Percentiles rank a stretch among this genome's conserved stretches.
Conservation (phyloP, 371 early-diverging fungal genomes). For the Apophysomyces variabilis region DNA sequence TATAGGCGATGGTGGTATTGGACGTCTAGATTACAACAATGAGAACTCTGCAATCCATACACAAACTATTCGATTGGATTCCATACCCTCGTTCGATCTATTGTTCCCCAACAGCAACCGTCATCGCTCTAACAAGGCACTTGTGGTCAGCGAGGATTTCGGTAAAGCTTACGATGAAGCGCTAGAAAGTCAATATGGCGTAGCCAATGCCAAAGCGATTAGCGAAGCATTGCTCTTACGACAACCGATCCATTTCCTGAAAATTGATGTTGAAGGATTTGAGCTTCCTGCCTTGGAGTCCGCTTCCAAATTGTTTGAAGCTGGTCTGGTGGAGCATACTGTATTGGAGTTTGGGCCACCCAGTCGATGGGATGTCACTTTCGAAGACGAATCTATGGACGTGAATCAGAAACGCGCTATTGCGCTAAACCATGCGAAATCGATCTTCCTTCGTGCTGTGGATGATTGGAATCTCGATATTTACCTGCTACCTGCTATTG, state of each 20-base stretch:
- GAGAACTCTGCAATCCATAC: constrained; percentile 35
- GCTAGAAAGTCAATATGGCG: constrained; percentile 14
- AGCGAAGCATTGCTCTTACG: constrained; percentile 32
- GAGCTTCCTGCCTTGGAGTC: constrained; percentile 47
- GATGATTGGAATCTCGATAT: constrained; percentile 46
- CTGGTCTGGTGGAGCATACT: constrained; percentile 43
- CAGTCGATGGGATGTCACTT: constrained; percentile 47
- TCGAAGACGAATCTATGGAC: constrained; percentile 23
- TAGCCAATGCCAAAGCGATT: neutral
- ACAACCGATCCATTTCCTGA: constrained; percentile 52
- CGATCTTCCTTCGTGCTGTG: constrained; percentile 20
- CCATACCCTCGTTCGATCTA: constrained; percentile 37
- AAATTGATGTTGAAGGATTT: constrained; percentile 57
- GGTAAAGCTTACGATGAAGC: constrained; percentile 35
- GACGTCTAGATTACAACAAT: constrained; percentile 37
- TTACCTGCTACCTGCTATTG: constrained; percentile 45
- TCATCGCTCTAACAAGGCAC: constrained; percentile 20
- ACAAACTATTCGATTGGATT: constrained; percentile 50
- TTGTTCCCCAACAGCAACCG: constrained; percentile 28
- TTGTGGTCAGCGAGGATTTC: constrained; percentile 32
- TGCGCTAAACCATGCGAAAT: constrained; percentile 24
- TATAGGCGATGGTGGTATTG: constrained; percentile 49
- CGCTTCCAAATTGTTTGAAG: constrained; percentile 40
- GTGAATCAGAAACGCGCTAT: constrained; percentile 22
- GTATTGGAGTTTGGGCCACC: constrained; percentile 55